phyloP scores from a whole-genome alignment of 306 rosid species.

The Sicyos baderoa region DNA sequence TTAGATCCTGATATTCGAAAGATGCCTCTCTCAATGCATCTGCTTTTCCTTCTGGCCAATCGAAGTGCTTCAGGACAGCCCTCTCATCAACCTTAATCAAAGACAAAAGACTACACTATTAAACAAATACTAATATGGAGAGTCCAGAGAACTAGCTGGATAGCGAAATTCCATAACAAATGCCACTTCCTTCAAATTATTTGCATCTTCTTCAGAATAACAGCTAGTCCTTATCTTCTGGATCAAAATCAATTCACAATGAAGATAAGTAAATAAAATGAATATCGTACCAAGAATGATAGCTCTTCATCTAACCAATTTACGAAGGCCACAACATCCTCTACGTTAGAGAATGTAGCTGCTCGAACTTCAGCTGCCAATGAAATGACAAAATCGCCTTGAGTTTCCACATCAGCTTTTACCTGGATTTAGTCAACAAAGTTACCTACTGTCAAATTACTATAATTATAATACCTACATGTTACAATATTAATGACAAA shows the following conservation, averaged over 20 bases:
- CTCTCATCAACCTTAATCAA: slow-evolving; percentile 76
- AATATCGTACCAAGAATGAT: slow-evolving; percentile 41
- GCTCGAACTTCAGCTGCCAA: slow-evolving; percentile 91
- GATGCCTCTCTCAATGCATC: slow-evolving; percentile 98
- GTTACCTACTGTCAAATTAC: background rate
- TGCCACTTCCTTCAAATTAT: slow-evolving; percentile 8
- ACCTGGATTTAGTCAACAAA: slow-evolving; percentile 31
- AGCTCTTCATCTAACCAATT: slow-evolving; percentile 97
- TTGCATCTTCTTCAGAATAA: background rate
- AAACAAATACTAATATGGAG: background rate
- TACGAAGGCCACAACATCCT: slow-evolving; percentile 77
- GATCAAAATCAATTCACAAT: background rate
- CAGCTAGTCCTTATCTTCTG: background rate
- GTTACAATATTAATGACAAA: background rate
- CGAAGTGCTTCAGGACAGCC: slow-evolving; percentile 98
- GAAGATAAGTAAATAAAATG: background rate
- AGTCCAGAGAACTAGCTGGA: background rate
- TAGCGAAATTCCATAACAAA: background rate
- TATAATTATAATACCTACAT: background rate
- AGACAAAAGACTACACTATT: slow-evolving; percentile 18
- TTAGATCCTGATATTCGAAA: slow-evolving; percentile 85
- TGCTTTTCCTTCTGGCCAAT: slow-evolving; percentile 99
- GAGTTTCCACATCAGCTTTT: slow-evolving; percentile 95
- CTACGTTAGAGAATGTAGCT: slow-evolving; percentile 63
- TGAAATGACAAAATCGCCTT: slow-evolving; percentile 86